Conservation (phyloP, 2,329 filamentous ascomycete genomes). For the Aspergillus sojae region DNA sequence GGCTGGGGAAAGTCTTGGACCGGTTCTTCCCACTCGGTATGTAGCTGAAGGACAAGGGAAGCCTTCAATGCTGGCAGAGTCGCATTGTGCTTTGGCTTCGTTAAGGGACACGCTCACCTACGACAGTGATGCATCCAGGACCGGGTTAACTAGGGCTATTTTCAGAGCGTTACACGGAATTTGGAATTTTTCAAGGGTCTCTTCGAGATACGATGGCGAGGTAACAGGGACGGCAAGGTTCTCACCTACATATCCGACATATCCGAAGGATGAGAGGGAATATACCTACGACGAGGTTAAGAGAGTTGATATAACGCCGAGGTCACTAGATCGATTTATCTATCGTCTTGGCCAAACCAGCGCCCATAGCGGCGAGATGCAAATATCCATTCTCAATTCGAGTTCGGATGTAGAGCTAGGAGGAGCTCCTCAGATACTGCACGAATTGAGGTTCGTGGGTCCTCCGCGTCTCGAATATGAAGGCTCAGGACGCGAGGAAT, state of each 20-base stretch:
- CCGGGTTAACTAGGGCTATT: conserved; percentile 53
- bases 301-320: not conserved
- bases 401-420: conserved; percentile 4
- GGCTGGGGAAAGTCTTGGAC: conserved; percentile 37
- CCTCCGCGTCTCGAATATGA: not conserved
- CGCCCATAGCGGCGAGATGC: not conserved
- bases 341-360: conserved; percentile 15
- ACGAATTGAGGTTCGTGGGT: conserved; percentile 12
- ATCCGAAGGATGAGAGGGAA: conserved; percentile 35
- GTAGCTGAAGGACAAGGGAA: not conserved
- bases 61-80: conserved; percentile 28
- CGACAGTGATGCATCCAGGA: conserved; percentile 20
- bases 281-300: conserved; percentile 34
- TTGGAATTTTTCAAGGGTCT: conserved; percentile 61
- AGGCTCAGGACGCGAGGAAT: conserved; percentile 7
- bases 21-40: conserved; percentile 61
- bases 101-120: conserved; percentile 35
- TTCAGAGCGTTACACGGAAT: conserved; percentile 71
- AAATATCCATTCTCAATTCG: not conserved
- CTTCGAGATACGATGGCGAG: conserved; percentile 56
- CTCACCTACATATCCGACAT: conserved; percentile 62
- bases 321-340: not conserved
- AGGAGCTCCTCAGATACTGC: conserved; percentile 6
- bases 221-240: conserved; percentile 67
- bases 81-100: conserved; percentile 53